These are phyloP conservation scores for Penicillium canescens DNA, from an alignment of 495 filamentous ascomycete species.

Conservation along the genomic window DNA sequence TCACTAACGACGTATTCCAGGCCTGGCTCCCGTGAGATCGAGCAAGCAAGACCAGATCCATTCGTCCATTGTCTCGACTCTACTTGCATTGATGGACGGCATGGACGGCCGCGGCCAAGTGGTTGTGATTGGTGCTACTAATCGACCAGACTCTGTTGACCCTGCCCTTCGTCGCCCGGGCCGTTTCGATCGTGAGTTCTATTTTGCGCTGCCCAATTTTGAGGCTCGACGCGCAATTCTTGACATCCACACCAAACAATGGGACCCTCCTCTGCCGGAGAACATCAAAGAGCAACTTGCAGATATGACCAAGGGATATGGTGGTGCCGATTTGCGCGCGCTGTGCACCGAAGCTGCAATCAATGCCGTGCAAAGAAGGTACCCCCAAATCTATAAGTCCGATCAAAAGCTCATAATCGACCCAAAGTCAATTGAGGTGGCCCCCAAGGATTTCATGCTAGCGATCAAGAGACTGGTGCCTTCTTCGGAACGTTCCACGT, in stretches of 20 bases:
- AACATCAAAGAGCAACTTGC: constrained; percentile 83
- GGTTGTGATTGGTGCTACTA: constrained; percentile 96
- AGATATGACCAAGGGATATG: constrained; percentile 90
- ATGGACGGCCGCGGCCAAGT: constrained; percentile 99
- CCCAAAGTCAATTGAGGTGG: constrained; percentile 76
- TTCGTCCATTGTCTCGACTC: constrained; percentile 93
- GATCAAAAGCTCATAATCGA: constrained; percentile 89
- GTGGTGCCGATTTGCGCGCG: constrained; percentile 90
- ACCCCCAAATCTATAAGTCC: constrained; percentile 93
- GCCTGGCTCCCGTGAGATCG: constrained; percentile 88
- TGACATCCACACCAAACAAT: constrained; percentile 93
- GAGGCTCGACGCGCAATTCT: constrained; percentile 81
- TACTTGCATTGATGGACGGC: constrained; percentile 96
- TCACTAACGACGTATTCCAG: constrained; percentile 32
- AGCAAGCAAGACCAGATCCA: constrained; percentile 99
- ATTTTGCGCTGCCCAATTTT: constrained; percentile 86
- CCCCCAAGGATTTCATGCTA: constrained; percentile 93
- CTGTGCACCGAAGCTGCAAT: constrained; percentile 96
- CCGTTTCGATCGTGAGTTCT: constrained; percentile 96
- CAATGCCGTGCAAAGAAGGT: constrained; percentile 94
- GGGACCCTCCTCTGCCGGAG: constrained; percentile 74
- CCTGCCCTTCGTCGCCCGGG: constrained; percentile 96
- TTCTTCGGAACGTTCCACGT: constrained; percentile 84
- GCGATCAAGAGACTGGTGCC: constrained; percentile 94
- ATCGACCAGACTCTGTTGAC: constrained; percentile 96